A percentile compares a stretch with the other conserved stretches of the same genome.
These are phyloP conservation scores for Alternaria gaisen DNA, from an alignment of 2,329 filamentous ascomycete species.

Conservation along the genomic window DNA sequence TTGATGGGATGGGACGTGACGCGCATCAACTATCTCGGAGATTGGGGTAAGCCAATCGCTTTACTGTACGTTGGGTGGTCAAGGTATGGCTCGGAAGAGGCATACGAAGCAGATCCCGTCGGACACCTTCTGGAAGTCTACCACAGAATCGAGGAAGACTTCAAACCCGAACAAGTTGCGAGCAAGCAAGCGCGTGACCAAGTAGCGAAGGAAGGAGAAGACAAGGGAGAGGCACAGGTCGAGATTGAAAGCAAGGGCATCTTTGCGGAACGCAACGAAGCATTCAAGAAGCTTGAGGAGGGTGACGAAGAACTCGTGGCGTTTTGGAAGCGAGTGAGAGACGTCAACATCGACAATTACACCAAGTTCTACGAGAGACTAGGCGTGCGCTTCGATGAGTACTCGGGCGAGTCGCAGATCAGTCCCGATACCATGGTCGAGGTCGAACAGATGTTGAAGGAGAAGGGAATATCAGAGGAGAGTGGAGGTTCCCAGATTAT, in stretches of 20 bases:
- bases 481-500: constrained; percentile 77
- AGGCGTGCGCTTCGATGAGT: constrained; percentile 75
- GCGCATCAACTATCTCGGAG: constrained; percentile 72
- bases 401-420: constrained; percentile 79
- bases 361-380: constrained; percentile 73
- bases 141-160: constrained; percentile 68
- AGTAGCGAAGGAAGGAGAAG: constrained; percentile 62
- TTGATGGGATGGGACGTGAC: constrained; percentile 68
- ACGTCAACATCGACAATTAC: constrained; percentile 73
- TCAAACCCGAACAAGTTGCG: constrained; percentile 67
- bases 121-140: constrained; percentile 77
- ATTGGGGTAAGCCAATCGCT: constrained; percentile 72
- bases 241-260: constrained; percentile 45
- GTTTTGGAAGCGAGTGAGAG: constrained; percentile 72
- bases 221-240: constrained; percentile 43
- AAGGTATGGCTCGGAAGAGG: constrained; percentile 71
- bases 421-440: constrained; percentile 71
- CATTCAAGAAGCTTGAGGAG: constrained; percentile 77
- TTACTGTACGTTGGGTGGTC: constrained; percentile 72
- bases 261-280: constrained; percentile 53
- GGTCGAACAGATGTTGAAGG: constrained; percentile 68
- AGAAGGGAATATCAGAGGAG: constrained; percentile 72
- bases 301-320: constrained; percentile 68
- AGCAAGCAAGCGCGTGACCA: constrained; percentile 62
- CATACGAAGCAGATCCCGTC: constrained; percentile 70